Evolutionary conservation across 2,329 filamentous ascomycete genomes (phyloP).

Genomic region (Xylariaceae sp.): DNA sequence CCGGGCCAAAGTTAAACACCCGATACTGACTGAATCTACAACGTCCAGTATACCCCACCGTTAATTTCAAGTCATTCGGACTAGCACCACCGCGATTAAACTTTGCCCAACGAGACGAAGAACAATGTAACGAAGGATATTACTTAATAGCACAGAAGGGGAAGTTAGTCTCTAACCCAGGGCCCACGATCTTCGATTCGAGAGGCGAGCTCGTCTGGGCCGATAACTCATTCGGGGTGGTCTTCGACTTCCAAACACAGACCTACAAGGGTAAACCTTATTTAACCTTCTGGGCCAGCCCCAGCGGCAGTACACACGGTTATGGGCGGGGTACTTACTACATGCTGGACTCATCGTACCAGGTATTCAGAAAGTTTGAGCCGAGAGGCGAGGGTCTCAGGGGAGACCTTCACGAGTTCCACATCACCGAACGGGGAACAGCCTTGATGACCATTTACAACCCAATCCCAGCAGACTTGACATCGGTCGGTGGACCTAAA

Average conservation of each 20-base stretch:
- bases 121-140: constrained; percentile 15
- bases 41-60: constrained; percentile 15
- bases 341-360: constrained; percentile 34
- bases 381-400: constrained; percentile 28
- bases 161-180: constrained; percentile 18
- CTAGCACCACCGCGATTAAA: constrained; percentile 13
- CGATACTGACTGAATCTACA: constrained; percentile 2
- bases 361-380: constrained; percentile 32
- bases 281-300: constrained; percentile 34
- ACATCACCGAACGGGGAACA: constrained; percentile 18
- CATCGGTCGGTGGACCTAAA: constrained; percentile 16
- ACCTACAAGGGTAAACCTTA: constrained; percentile 31
- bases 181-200: constrained; percentile 17
- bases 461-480: constrained; percentile 19
- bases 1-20: not conserved
- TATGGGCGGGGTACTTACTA: constrained; percentile 26
- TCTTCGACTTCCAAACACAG: constrained; percentile 25
- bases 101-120: constrained; percentile 16
- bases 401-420: constrained; percentile 28
- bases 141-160: constrained; percentile 21
- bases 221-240: constrained; percentile 15
- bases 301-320: constrained; percentile 21
- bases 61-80: constrained; percentile 14
- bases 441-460: constrained; percentile 21
- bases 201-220: constrained; percentile 20